These are phyloP conservation scores for Globisporangium rhizosaccharum DNA, from an alignment of 352 stramenopile genomes.

Conservation along the genomic window DNA sequence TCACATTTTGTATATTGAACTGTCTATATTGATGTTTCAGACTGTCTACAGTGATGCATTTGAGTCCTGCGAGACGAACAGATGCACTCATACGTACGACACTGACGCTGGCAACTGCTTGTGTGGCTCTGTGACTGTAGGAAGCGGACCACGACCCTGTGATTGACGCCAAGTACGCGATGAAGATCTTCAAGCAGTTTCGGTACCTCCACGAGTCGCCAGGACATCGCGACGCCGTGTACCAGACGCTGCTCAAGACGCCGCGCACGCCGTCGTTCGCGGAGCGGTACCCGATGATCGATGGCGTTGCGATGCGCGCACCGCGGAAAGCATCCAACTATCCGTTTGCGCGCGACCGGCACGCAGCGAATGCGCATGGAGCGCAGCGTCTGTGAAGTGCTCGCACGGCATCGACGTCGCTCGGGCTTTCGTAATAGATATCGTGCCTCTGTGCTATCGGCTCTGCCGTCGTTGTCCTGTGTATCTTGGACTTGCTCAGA, in stretches of 20 bases:
- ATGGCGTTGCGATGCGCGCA: slow-evolving; percentile 75
- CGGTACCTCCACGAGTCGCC: slow-evolving; percentile 75
- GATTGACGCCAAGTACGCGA: slow-evolving; percentile 83
- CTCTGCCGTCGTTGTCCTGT: neutral
- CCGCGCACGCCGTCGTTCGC: slow-evolving; percentile 82
- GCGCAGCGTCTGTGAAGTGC: slow-evolving; percentile 7
- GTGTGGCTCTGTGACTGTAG: slow-evolving; percentile 10
- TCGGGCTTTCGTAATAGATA: slow-evolving; percentile 14
- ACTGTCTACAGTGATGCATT: no score
- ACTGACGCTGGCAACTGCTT: neutral
- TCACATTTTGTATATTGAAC: neutral
- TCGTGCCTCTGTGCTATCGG: slow-evolving; percentile 10
- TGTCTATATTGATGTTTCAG: neutral
- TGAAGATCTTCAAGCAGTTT: slow-evolving; percentile 88
- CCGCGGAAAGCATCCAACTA: slow-evolving; percentile 53
- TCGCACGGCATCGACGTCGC: neutral
- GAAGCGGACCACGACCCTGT: slow-evolving; percentile 81
- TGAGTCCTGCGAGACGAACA: neutral
- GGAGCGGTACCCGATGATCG: slow-evolving; percentile 73
- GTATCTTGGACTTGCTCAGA: slow-evolving; percentile 19
- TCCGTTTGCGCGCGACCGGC: slow-evolving; percentile 23
- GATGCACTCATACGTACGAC: neutral
- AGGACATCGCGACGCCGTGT: slow-evolving; percentile 66
- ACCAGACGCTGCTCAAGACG: slow-evolving; percentile 78
- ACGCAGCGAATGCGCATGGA: neutral